Evolutionary conservation across 2,329 filamentous ascomycete genomes (phyloP).

Genomic region (Fusarium sambucinum): DNA sequence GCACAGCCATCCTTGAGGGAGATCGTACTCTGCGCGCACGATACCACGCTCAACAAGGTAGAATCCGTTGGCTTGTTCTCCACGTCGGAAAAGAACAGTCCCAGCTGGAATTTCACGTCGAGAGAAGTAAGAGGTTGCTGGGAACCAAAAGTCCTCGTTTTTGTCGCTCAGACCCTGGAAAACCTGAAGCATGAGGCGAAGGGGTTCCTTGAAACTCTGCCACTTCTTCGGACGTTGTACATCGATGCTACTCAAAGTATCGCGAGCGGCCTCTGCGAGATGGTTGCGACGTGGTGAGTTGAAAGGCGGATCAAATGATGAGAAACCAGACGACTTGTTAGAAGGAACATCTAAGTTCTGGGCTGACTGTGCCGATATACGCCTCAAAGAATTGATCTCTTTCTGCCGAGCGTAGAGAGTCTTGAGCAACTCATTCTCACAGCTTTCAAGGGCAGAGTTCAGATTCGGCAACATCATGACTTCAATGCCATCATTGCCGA

Average conservation of each 20-base stretch:
- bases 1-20: constrained; percentile 88
- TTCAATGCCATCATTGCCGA: constrained; percentile 78
- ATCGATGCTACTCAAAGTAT: constrained; percentile 77
- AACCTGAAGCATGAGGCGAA: constrained; percentile 93
- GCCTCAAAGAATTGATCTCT: constrained; percentile 62
- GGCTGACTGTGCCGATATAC: constrained; percentile 56
- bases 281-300: constrained; percentile 86
- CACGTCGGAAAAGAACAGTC: constrained; percentile 80
- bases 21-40: constrained; percentile 87
- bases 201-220: constrained; percentile 88
- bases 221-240: constrained; percentile 74
- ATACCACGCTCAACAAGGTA: constrained; percentile 93
- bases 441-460: constrained; percentile 92
- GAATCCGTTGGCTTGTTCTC: constrained; percentile 83
- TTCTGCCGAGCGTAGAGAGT: constrained; percentile 80
- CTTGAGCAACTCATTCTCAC: constrained; percentile 92
- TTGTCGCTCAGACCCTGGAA: constrained; percentile 88
- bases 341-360: constrained; percentile 63
- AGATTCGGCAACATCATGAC: constrained; percentile 88
- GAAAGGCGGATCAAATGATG: constrained; percentile 61
- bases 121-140: constrained; percentile 79
- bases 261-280: constrained; percentile 81
- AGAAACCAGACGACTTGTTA: constrained; percentile 49
- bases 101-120: constrained; percentile 76
- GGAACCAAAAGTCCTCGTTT: constrained; percentile 97